Evolutionary conservation across 2,329 filamentous ascomycete species (phyloP).

Genomic region (Amauroascus niger): DNA sequence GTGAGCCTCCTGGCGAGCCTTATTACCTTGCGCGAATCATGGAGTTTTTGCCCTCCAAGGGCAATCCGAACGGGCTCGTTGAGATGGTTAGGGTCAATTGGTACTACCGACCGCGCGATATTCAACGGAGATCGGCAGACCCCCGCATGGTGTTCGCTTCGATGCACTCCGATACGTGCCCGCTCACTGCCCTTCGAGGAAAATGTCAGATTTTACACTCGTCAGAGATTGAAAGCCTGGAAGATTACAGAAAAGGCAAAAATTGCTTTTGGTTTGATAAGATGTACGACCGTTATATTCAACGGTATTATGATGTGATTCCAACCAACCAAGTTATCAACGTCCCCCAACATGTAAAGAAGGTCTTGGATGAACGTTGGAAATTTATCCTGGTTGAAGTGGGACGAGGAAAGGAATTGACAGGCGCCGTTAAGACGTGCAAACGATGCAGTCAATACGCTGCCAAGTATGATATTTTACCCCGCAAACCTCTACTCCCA

Average conservation of each 20-base stretch:
- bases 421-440: constrained; percentile 89
- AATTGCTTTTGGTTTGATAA: constrained; percentile 97
- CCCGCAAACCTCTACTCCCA: neutral
- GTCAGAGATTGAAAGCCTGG: constrained; percentile 71
- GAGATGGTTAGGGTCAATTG: constrained; percentile 91
- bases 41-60: constrained; percentile 84
- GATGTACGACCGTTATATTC: constrained; percentile 95
- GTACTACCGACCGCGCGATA: constrained; percentile 96
- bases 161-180: constrained; percentile 97
- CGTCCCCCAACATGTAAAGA: constrained; percentile 89
- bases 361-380: constrained; percentile 91
- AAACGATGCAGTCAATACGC: constrained; percentile 87
- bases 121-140: constrained; percentile 83
- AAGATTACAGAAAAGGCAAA: constrained; percentile 71
- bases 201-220: constrained; percentile 87
- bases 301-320: constrained; percentile 94
- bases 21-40: constrained; percentile 97
- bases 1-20: constrained; percentile 92
- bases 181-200: constrained; percentile 80
- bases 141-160: constrained; percentile 86
- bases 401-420: constrained; percentile 86
- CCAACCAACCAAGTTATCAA: constrained; percentile 89
- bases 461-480: constrained; percentile 57
- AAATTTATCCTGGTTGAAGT: constrained; percentile 92
- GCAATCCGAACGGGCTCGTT: constrained; percentile 61